These are phyloP conservation scores for Ogataea zsoltii DNA, from an alignment of 805 yeast species.

Conservation along the genomic window DNA sequence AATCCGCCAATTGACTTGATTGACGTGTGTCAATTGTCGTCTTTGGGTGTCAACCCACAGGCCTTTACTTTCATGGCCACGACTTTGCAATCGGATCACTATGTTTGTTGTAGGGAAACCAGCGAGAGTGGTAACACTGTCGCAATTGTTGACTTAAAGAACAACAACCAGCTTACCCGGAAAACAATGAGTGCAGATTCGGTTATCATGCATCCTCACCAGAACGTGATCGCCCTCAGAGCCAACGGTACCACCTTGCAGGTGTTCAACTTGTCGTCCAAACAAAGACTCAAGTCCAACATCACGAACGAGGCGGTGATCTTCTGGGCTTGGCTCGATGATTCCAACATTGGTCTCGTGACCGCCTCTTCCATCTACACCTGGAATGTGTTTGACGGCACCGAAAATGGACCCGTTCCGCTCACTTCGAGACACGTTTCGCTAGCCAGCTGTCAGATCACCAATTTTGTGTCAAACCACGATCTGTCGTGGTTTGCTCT, in stretches of 20 bases:
- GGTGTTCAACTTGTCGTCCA: constrained; percentile 84
- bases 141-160: constrained; percentile 83
- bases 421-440: constrained; percentile 83
- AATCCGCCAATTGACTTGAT: constrained; percentile 92
- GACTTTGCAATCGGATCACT: constrained; percentile 90
- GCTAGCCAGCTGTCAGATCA: constrained; percentile 80
- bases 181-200: constrained; percentile 97
- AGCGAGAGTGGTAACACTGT: constrained; percentile 76
- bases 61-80: constrained; percentile 91
- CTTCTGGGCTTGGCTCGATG: constrained; percentile 92
- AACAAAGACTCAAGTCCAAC: constrained; percentile 86
- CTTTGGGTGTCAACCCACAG: constrained; percentile 80
- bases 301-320: constrained; percentile 86
- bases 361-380: constrained; percentile 73
- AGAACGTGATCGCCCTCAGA: constrained; percentile 85
- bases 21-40: constrained; percentile 86
- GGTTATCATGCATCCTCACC: constrained; percentile 93
- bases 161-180: constrained; percentile 76
- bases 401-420: constrained; percentile 76
- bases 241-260: constrained; percentile 97
- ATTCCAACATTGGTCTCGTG: constrained; percentile 75
- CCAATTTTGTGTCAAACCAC: constrained; percentile 81
- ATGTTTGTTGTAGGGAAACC: constrained; percentile 77
- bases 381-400: constrained; percentile 84
- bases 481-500: constrained; percentile 90